Evolutionary conservation across 805 yeast species (phyloP).

Genomic region (Saccharomycopsis babjevae): DNA sequence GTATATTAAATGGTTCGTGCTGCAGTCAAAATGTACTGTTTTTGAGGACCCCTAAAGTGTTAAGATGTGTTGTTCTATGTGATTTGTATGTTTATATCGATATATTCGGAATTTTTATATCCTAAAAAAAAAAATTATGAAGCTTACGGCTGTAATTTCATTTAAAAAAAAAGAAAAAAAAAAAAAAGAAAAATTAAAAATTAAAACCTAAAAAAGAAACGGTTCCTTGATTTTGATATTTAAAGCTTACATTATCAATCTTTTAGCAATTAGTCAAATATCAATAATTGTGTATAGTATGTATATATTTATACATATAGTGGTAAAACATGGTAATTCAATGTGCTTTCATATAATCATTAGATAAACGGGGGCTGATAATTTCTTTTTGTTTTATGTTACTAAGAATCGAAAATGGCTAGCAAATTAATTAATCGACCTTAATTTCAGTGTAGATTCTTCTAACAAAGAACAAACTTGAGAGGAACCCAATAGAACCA

Average conservation of each 20-base stretch:
- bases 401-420: too few species aligned
- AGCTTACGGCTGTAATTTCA: not conserved
- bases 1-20: not conserved
- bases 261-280: not conserved
- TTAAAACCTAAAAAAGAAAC: too few species aligned
- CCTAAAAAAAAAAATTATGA: not conserved
- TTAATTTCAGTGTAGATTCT: slow-evolving; percentile 78
- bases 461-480: slow-evolving; percentile 64
- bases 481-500: slow-evolving; percentile 78
- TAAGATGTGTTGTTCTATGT: too few species aligned
- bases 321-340: not conserved
- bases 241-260: not conserved
- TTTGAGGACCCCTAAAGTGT: too few species aligned
- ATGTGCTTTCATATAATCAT: not conserved
- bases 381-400: too few species aligned
- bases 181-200: too few species aligned
- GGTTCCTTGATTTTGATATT: not conserved
- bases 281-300: not conserved
- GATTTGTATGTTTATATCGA: too few species aligned
- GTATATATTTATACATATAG: not conserved
- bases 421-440: slow-evolving; percentile 44
- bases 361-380: not conserved
- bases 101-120: not conserved
- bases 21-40: too few species aligned
- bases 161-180: too few species aligned